Evolutionary conservation across 2,329 filamentous ascomycete genomes (phyloP), one percentile per base, ranked within the genome.

Genomic region (Chaetomiaceae sp.): DNA sequence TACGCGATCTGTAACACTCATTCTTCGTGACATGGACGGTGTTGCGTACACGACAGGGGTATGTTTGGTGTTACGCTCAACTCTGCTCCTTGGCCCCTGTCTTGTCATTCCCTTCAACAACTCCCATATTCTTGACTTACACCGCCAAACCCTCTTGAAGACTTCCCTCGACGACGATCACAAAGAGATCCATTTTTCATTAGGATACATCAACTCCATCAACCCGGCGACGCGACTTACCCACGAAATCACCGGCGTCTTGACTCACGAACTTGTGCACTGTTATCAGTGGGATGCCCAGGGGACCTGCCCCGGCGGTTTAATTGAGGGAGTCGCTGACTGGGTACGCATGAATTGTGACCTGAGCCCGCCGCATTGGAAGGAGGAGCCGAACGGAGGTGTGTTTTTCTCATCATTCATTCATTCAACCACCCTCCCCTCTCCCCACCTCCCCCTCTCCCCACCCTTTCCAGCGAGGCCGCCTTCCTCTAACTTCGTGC

Each of bases 261-360:
- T 97, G 17, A 84, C 86, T 1, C 91, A 97, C 63, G 91, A 97
- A 67, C 83, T 96, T 51, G 91, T 97, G 12, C 93, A 97, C 69
- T 96, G 89, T 68, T 94, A 86, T 68, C 91, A 97, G 65, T 85
- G 87, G 66, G 83, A 88, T 57, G 84, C 74, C 2, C 69, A 58
- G 17, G 74, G 72, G 2, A 69, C 69, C 4, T 79, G 80, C 35
- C 85, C 85, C 0, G 83, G 83, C 1, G 93, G 93, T 0, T 66
- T 97, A 38, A 83, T 95, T 46, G 91, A 97, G 66, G 91, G 91
- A 1, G 80, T 97, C 43, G 91, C 91, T 17, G 93, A 97, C 67
- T 97, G 88, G 79, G 90, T 97, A 19, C 78, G 91, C 2, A 68
- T 97, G 50, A 81, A 79, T 53, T 83, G 83, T 40, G 77, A 76